These are phyloP conservation scores for Tylopilus subfusipes DNA, from an alignment of 768 basidiomycete genomes.

Conservation along the genomic window DNA sequence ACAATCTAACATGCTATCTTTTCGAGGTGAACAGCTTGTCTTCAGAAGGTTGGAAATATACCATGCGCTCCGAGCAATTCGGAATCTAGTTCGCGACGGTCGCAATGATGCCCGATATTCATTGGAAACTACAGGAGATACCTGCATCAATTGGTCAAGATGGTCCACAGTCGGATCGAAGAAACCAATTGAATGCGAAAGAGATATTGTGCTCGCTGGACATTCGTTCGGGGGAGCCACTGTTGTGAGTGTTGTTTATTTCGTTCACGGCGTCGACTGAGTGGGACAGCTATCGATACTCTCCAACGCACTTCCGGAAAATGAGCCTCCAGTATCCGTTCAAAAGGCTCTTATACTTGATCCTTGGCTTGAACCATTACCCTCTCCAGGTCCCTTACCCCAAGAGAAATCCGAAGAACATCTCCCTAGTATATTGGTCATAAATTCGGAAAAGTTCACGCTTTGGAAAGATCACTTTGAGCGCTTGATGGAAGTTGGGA, in stretches of 20 bases:
- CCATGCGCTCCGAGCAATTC: conserved; percentile 56
- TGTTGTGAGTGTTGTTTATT: conserved; percentile 34
- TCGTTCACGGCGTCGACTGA: neutral
- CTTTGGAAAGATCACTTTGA: conserved; percentile 75
- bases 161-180: conserved; percentile 34
- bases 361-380: conserved; percentile 81
- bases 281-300: conserved; percentile 50
- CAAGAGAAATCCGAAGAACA: conserved; percentile 2
- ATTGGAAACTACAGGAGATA: conserved; percentile 39
- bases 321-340: conserved; percentile 47
- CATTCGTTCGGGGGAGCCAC: conserved; percentile 60
- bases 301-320: conserved; percentile 44
- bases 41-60: conserved; percentile 71
- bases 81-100: conserved; percentile 43
- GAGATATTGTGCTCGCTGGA: conserved; percentile 42
- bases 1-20: conserved; percentile 36
- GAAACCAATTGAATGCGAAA: conserved; percentile 31
- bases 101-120: conserved; percentile 22
- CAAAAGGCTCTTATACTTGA: conserved; percentile 63
- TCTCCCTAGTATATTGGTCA: conserved; percentile 50
- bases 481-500: conserved; percentile 50
- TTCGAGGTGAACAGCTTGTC: conserved; percentile 67
- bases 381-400: conserved; percentile 48
- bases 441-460: conserved; percentile 77
- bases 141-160: conserved; percentile 35